Evolutionary conservation across 495 filamentous ascomycete species (phyloP), one percentile per base, ranked within the genome.

Genomic region (Lasiosphaeris hirsuta): DNA sequence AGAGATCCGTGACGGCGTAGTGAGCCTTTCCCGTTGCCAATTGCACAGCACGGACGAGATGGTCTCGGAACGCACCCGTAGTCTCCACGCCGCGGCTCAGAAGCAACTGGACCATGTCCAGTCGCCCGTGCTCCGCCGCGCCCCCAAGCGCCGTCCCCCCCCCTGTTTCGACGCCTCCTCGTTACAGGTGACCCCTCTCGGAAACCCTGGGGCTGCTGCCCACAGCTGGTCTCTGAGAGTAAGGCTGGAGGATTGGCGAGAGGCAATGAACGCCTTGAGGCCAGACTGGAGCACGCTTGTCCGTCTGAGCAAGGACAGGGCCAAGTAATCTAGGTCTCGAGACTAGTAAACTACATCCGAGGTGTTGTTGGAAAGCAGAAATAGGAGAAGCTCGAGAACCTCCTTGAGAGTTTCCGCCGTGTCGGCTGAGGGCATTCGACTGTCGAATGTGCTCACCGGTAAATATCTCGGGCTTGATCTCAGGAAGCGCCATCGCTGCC

Each of bases 61-160:
- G 45, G 7, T 7, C 30, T 6, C 45, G 45, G 10, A 10, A 19
- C 9, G 18, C 45, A 15, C 51, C 51, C 1, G 36, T 53, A 3
- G 51, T 55, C 17, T 46, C 41, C 30, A 23, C 40, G 1, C 41
- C 52, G 15, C 13, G 35, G 35, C 40, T 30, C 7, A 62, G 44
- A 8, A 62, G 45, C 30, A 62, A 46, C 45, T 51, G n/a, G 11
- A 62, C 14, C 69, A 76, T 76, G 57, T 77, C 75, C 11, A 77
- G 59, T 8, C 76, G 67, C 9, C 76, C 75, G 41, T 74, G 59
- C 59, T 77, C 75, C 9, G 76, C 75, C 34, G 76, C 73, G 13
- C 70, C 75, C 56, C 72, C 65, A 3, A 79, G 56, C 2, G 76
- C 68, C 10, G 75, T 78, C 38, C 75, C 45, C 0, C 75, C 77